Evolutionary conservation across 192 early-diverging fungal species (phyloP).

Genomic region (Hyaloraphidium curvatum): DNA sequence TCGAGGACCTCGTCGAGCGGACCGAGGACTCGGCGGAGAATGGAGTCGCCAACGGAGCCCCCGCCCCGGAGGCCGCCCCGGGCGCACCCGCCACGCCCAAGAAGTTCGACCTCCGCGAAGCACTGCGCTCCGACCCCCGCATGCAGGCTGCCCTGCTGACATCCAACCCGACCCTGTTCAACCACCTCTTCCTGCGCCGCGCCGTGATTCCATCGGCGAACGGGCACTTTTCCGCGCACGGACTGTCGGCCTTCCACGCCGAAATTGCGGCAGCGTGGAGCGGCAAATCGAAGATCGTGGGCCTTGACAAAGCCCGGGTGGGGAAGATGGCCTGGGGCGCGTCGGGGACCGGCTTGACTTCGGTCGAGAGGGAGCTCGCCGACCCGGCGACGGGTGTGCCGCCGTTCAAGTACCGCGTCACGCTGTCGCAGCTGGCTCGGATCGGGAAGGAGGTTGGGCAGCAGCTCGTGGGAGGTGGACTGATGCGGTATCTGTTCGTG

Average conservation of each 20-base stretch:
- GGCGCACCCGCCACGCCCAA: not conserved
- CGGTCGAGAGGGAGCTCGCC: too few relatives aligned
- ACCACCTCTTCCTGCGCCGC: slow-evolving; percentile 8
- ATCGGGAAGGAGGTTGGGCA: too few relatives aligned
- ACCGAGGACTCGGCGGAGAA: not conserved
- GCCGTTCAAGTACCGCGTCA: not conserved
- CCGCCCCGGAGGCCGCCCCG: not conserved
- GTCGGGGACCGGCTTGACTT: too few relatives aligned
- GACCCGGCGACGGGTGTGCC: not conserved
- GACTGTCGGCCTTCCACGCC: slow-evolving; percentile 6
- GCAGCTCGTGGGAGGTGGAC: not conserved
- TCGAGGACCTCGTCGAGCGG: not conserved
- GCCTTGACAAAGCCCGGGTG: not conserved
- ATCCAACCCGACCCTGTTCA: slow-evolving; percentile 13
- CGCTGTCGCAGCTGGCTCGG: too few relatives aligned
- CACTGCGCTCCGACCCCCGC: not conserved
- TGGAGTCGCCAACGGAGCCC: not conserved
- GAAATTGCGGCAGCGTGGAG: not conserved
- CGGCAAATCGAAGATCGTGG: not conserved
- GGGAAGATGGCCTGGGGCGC: not conserved
- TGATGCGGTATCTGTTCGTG: not conserved
- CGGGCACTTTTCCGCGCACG: slow-evolving; percentile 13
- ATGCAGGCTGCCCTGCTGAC: not conserved
- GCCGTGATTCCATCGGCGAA: slow-evolving; percentile 16
- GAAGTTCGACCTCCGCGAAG: not conserved